phyloP scores from a whole-genome alignment of 2,329 filamentous ascomycete genomes.

The Dactylellina drechsleri region DNA sequence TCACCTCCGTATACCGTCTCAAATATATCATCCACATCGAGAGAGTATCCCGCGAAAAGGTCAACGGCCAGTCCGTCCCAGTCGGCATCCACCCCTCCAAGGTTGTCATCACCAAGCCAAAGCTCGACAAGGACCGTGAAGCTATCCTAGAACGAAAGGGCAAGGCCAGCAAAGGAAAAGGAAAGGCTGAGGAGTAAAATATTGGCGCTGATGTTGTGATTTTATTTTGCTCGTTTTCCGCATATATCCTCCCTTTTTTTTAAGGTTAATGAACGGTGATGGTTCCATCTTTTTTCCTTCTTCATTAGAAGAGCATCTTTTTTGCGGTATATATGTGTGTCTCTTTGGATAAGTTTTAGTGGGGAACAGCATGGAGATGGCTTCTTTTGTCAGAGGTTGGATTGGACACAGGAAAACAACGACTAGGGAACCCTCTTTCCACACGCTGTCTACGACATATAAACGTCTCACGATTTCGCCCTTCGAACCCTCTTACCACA shows the following conservation, averaged over 20 bases:
- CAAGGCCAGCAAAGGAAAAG: constrained; percentile 78
- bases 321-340: constrained; percentile 45
- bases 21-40: constrained; percentile 98
- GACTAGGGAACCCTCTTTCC: constrained; percentile 7
- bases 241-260: constrained; percentile 17
- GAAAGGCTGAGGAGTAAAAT: constrained; percentile 72
- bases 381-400: constrained; percentile 30
- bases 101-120: constrained; percentile 98
- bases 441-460: constrained; percentile 4
- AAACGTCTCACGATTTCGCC: constrained; percentile 20
- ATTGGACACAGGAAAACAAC: constrained; percentile 19
- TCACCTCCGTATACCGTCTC: constrained; percentile 96
- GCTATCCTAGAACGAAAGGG: constrained; percentile 86
- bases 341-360: constrained; percentile 51
- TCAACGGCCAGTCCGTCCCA: constrained; percentile 93
- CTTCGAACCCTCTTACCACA: constrained; percentile 1
- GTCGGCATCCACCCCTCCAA: constrained; percentile 96
- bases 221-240: constrained; percentile 16
- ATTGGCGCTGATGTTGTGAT: constrained; percentile 22
- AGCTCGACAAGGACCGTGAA: constrained; percentile 96
- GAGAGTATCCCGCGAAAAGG: constrained; percentile 96
- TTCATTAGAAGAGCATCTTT: constrained; percentile 49
- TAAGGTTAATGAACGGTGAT: constrained; percentile 44
- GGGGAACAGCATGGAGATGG: constrained; percentile 27
- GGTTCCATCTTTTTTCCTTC: constrained; percentile 30